Conservation (phyloP, 306 rosid genomes). For the Purshia tridentata region DNA sequence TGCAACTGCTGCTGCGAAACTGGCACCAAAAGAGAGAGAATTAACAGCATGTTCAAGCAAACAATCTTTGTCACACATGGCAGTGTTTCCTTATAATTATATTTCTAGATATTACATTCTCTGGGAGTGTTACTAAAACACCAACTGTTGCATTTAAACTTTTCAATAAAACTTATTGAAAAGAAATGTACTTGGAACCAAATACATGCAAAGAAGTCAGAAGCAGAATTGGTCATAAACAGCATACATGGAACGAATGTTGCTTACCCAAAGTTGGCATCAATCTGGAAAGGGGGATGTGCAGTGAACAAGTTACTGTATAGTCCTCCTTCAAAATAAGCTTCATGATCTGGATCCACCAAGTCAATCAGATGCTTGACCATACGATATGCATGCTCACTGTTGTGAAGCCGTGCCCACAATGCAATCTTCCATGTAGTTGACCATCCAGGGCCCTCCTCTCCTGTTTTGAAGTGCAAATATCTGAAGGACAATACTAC, state of each 20-base stretch:
- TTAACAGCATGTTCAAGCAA: neutral
- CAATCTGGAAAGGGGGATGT: constrained; percentile 97
- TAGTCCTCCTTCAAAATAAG: constrained; percentile 76
- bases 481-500: constrained; percentile 8
- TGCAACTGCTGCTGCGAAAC: constrained; percentile 64
- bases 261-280: constrained; percentile 90
- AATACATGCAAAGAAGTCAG: neutral
- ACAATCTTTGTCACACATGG: neutral
- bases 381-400: constrained; percentile 89
- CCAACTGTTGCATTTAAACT: neutral
- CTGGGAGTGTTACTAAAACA: too few species aligned
- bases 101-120: too few species aligned
- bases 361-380: constrained; percentile 76
- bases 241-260: neutral
- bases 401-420: constrained; percentile 86
- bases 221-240: neutral
- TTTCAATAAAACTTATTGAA: neutral
- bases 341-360: constrained; percentile 80
- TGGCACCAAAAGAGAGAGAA: constrained; percentile 20
- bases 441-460: constrained; percentile 98
- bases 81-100: too few species aligned
- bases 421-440: constrained; percentile 79
- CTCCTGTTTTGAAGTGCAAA: constrained; percentile 54
- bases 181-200: neutral
- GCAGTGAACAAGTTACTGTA: constrained; percentile 89